phyloP scores from a whole-genome alignment of 2,329 filamentous ascomycete genomes.

The Talaromyces sp. region DNA sequence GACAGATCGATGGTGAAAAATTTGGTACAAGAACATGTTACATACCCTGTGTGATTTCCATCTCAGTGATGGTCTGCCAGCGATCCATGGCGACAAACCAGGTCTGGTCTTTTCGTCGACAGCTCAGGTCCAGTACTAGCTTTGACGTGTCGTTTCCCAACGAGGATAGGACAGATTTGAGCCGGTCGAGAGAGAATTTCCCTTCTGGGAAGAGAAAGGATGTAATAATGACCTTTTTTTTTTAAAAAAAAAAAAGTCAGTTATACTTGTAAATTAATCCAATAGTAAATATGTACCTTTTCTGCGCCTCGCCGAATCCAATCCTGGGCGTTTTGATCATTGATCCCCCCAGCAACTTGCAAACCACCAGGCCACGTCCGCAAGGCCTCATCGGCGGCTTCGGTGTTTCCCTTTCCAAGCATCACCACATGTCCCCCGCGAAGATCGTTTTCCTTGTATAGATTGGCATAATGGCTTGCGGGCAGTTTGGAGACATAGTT shows the following conservation, averaged over 20 bases:
- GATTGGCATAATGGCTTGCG: slow-evolving; percentile 70
- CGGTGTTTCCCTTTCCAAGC: slow-evolving; percentile 83
- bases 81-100: slow-evolving; percentile 99
- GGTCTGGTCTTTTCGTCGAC: slow-evolving; percentile 66
- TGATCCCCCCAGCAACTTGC: slow-evolving; percentile 94
- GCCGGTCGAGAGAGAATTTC: slow-evolving; percentile 70
- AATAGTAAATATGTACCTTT: slow-evolving; percentile 60
- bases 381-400: slow-evolving; percentile 72
- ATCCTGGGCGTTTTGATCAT: slow-evolving; percentile 71
- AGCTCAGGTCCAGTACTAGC: slow-evolving; percentile 93
- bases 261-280: neutral
- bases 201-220: slow-evolving; percentile 87
- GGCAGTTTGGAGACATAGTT: slow-evolving; percentile 88
- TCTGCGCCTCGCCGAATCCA: slow-evolving; percentile 88
- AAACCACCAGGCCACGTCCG: slow-evolving; percentile 72
- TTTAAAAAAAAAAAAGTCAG: neutral
- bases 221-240: slow-evolving; percentile 82
- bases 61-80: slow-evolving; percentile 97
- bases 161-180: slow-evolving; percentile 68
- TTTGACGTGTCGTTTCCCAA: slow-evolving; percentile 71
- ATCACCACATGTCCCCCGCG: slow-evolving; percentile 91
- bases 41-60: slow-evolving; percentile 82
- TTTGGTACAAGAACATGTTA: neutral
- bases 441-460: slow-evolving; percentile 73
- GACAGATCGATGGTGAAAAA: neutral